Base-by-base conservation (phyloP, 257 asterid genomes). In the Dorcoceras hygrometricum region DNA sequence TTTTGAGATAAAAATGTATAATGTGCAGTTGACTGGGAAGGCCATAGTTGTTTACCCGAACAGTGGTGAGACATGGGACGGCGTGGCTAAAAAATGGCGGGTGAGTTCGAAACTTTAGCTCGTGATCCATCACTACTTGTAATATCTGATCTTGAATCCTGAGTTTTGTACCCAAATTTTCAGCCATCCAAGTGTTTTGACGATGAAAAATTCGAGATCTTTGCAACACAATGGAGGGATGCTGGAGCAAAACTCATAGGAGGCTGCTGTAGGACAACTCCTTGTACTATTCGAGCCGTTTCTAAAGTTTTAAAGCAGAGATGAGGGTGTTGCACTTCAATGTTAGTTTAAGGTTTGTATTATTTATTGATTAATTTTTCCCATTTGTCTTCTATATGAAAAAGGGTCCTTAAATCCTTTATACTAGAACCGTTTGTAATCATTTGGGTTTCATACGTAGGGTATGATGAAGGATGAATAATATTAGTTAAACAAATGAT, bases 11-110 rank as follows among this genome's bases (percentile, higher is more conserved):
- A 29, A 29, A 23, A 46, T 72, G 34, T 48, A 23, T 20, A 43
- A 43, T 65, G 19, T 59, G 78, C 90, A 88, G 96, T 69, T 61
- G 54, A 89, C 98, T 20, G 64, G 39, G 23, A 89, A 85, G 82
- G 91, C 91, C 1, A 81, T 87, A 56, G 76, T 86, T 61, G 95
- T 87, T 11, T 87, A 87, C 66, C 95, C 95, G 19, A 90, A 87
- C 83, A 87, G 91, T 73, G 94, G 91, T 22, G 90, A 86, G 74
- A 86, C 65, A 72, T 86, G 90, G 85, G 98, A 91, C 71, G 98
- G 98, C 51, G 55, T 79, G 65, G 87, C 89, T 46, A 91, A 91
- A 65, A 79, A 75, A 78, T 86, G 97, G 94, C 84, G 77, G 87
- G 91, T 86, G 72, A 81, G 88, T 71, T 19, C 50, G 5, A 2